A percentile compares a stretch with the other conserved stretches of the same genome.
These are phyloP conservation scores for Domatiomyces globalis DNA, from an alignment of 2,329 filamentous ascomycete species.

Conservation along the genomic window DNA sequence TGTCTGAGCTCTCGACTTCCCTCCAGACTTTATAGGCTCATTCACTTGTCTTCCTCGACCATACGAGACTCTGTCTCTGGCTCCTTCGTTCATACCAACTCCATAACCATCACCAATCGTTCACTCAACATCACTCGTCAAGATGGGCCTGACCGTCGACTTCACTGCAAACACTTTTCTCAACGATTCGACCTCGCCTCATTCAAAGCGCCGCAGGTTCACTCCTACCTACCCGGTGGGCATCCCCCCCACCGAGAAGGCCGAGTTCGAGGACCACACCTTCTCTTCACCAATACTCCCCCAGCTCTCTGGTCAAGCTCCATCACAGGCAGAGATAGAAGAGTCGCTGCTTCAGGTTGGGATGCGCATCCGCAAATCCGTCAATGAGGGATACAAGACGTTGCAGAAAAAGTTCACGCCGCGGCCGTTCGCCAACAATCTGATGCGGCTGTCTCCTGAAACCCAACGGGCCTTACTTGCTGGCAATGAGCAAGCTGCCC, in stretches of 20 bases:
- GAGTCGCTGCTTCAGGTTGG: slow-evolving; percentile 78
- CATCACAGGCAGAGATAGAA: slow-evolving; percentile 43
- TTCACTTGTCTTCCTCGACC: not conserved
- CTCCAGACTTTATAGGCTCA: not conserved
- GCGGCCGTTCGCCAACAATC: slow-evolving; percentile 14
- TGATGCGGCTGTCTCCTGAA: slow-evolving; percentile 14
- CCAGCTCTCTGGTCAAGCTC: slow-evolving; percentile 26
- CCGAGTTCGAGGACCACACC: slow-evolving; percentile 13
- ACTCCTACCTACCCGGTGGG: slow-evolving; percentile 25
- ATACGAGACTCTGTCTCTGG: not conserved
- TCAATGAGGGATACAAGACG: slow-evolving; percentile 79
- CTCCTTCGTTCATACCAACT: not conserved
- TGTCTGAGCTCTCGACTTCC: not conserved
- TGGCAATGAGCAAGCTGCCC: slow-evolving; percentile 2
- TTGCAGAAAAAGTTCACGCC: slow-evolving; percentile 18
- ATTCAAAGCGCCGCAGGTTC: slow-evolving; percentile 32
- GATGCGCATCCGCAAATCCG: slow-evolving; percentile 86
- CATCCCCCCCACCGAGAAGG: slow-evolving; percentile 12
- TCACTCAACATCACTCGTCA: not conserved
- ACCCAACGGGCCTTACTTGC: slow-evolving; percentile 14
- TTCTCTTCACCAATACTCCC: slow-evolving; percentile 23
- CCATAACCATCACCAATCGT: not conserved
- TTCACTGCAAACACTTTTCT: not conserved
- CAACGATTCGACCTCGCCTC: slow-evolving; percentile 6
- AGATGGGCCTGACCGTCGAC: not conserved